Conservation (phyloP, 331 rosid species). For the Acacia concinna region DNA sequence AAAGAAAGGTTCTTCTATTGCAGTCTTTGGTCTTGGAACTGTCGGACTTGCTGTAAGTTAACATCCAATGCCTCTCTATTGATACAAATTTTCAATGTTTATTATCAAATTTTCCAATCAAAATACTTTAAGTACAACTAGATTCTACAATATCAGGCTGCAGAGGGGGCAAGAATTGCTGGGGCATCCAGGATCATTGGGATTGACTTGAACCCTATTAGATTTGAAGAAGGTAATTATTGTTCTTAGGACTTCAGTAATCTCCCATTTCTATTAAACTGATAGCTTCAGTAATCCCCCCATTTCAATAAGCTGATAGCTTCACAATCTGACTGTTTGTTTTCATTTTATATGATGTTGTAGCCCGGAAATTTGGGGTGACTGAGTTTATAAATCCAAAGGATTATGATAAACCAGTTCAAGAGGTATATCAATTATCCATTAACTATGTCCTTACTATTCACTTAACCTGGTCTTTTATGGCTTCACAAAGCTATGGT, state of each 20-base stretch:
- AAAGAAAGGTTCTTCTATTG: conserved; percentile 62
- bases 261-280: not conserved
- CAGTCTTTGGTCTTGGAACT: conserved; percentile 79
- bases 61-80: not conserved
- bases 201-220: conserved; percentile 36
- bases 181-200: conserved; percentile 57
- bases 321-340: not conserved
- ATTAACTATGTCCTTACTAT: not conserved
- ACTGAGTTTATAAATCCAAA: conserved; percentile 51
- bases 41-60: conserved; percentile 74
- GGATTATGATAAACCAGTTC: conserved; percentile 49
- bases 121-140: not conserved
- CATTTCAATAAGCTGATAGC: not conserved
- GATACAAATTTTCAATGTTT: not conserved
- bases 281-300: not conserved
- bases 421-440: conserved; percentile 31
- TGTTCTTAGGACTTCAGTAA: not conserved
- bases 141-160: conserved; percentile 39
- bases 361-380: conserved; percentile 50
- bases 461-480: not conserved
- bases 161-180: conserved; percentile 55
- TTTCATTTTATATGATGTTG: not conserved
- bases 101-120: not conserved
- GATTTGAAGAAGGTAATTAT: conserved; percentile 44
- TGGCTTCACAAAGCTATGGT: not conserved